These are phyloP conservation scores for Mesostigma viride DNA, from an alignment of 139 green algal species.

Conservation along the genomic window DNA sequence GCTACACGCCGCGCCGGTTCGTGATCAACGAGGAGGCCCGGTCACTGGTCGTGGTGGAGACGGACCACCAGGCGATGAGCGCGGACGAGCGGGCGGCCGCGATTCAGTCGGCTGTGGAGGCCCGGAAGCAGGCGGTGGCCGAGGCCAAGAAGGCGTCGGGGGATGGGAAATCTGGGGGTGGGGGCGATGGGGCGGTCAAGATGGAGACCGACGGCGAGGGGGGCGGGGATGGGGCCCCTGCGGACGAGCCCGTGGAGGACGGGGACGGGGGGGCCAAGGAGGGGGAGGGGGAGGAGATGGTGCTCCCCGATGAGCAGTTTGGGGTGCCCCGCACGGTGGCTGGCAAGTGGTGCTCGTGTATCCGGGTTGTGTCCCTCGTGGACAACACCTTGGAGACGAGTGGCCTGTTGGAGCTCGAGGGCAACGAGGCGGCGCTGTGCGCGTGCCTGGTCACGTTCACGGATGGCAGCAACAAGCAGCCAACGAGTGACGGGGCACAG, in stretches of 20 bases:
- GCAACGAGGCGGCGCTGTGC: constrained; percentile 69
- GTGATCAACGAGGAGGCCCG: constrained; percentile 63
- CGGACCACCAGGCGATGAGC: constrained; percentile 56
- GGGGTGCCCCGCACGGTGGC: constrained; percentile 50
- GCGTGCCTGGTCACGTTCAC: constrained; percentile 61
- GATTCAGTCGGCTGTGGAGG: constrained; percentile 17
- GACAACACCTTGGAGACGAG: constrained; percentile 38
- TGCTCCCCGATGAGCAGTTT: constrained; percentile 40
- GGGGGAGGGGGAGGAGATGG: constrained; percentile 15
- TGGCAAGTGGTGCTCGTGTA: constrained; percentile 79
- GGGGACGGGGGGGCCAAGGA: constrained; percentile 35
- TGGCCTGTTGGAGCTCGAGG: constrained; percentile 66
- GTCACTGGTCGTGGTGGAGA: constrained; percentile 56
- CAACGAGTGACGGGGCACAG: background rate
- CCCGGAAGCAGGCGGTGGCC: too few relatives aligned
- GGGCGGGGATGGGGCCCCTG: too few relatives aligned
- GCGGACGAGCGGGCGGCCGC: constrained; percentile 21
- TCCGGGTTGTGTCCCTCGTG: constrained; percentile 80
- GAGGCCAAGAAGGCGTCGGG: constrained; percentile 5
- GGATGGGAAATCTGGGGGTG: constrained; percentile 1
- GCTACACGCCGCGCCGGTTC: constrained; percentile 88
- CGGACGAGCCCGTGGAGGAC: constrained; percentile 32
- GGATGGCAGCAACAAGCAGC: background rate
- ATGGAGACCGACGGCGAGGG: constrained; percentile 5
- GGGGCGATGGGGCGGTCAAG: background rate